These are phyloP conservation scores for Sugiyamaella valdiviana DNA, from an alignment of 805 yeast species.

Conservation along the genomic window DNA sequence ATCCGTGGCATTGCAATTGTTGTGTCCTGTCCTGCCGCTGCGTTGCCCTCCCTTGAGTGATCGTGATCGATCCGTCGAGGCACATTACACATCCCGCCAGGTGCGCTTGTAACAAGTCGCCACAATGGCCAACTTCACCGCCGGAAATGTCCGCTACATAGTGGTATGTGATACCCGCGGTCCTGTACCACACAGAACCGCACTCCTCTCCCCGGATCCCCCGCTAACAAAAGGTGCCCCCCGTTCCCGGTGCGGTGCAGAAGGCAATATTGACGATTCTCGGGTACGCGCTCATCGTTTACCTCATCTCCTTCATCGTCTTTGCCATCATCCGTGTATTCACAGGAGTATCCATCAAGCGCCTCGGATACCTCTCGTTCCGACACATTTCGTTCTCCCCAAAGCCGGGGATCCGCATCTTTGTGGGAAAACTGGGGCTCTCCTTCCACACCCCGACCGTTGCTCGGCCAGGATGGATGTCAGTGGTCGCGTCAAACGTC, in stretches of 20 bases:
- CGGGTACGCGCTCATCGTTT: slow-evolving; percentile 19
- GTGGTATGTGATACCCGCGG: slow-evolving; percentile 6
- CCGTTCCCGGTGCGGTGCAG: slow-evolving; percentile 12
- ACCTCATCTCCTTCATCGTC: slow-evolving; percentile 32
- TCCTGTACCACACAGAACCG: no score
- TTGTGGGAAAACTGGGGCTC: slow-evolving; percentile 32
- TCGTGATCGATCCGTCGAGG: neutral
- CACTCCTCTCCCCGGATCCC: neutral
- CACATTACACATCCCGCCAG: no score
- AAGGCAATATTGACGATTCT: slow-evolving; percentile 12
- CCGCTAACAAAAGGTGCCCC: neutral
- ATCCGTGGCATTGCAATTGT: neutral
- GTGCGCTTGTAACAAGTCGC: neutral
- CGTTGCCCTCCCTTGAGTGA: neutral
- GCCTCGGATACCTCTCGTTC: slow-evolving; percentile 37
- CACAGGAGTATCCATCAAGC: slow-evolving; percentile 38
- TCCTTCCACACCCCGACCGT: slow-evolving; percentile 36
- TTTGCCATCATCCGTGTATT: slow-evolving; percentile 35
- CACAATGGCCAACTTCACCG: neutral
- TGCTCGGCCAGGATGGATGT: slow-evolving; percentile 37
- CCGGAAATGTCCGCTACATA: slow-evolving; percentile 1
- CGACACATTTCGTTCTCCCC: slow-evolving; percentile 33
- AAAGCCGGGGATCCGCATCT: slow-evolving; percentile 31
- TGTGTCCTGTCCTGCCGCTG: neutral
- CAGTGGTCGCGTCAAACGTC: slow-evolving; percentile 28